Conservation (phyloP, 129 eudicot species). For the Arctium lappa region DNA sequence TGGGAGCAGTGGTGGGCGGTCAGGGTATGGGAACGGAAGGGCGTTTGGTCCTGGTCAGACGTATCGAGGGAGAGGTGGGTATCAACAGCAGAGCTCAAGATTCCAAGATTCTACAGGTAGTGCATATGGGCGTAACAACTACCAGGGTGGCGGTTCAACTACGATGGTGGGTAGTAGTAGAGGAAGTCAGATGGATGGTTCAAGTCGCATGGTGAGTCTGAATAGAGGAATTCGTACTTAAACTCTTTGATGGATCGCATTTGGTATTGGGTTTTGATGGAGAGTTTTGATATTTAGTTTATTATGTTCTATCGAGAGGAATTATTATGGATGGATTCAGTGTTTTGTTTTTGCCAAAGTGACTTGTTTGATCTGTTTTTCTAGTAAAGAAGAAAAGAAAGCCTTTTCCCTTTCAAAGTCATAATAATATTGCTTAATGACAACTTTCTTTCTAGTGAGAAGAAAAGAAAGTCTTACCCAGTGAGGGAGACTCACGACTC, state of each 20-base stretch:
- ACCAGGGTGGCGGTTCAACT: background rate
- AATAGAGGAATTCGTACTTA: conserved; percentile 52
- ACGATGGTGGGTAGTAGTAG: conserved; percentile 15
- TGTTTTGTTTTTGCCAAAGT: no score
- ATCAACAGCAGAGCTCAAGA: conserved; percentile 28
- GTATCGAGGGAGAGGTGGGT: conserved; percentile 47
- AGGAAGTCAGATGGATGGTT: conserved; percentile 53
- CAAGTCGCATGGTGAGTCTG: conserved; percentile 64
- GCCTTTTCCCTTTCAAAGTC: background rate
- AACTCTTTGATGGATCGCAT: background rate
- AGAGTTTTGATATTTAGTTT: background rate
- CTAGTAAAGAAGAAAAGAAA: background rate
- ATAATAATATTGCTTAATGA: no score
- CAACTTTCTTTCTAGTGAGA: no score
- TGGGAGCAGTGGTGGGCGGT: conserved; percentile 46
- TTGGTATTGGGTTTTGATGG: background rate
- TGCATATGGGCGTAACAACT: conserved; percentile 17
- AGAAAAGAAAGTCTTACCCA: no score
- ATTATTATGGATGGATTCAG: background rate
- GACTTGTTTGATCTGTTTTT: background rate
- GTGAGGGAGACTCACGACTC: no score
- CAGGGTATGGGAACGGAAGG: conserved; percentile 48
- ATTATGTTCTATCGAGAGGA: background rate
- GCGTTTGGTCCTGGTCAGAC: conserved; percentile 33
- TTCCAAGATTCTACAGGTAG: conserved; percentile 19